A percentile compares a stretch with the other conserved stretches of the same genome.
Conservation (phyloP, 2,329 filamentous ascomycete species). For the Falciphora oryzae region DNA sequence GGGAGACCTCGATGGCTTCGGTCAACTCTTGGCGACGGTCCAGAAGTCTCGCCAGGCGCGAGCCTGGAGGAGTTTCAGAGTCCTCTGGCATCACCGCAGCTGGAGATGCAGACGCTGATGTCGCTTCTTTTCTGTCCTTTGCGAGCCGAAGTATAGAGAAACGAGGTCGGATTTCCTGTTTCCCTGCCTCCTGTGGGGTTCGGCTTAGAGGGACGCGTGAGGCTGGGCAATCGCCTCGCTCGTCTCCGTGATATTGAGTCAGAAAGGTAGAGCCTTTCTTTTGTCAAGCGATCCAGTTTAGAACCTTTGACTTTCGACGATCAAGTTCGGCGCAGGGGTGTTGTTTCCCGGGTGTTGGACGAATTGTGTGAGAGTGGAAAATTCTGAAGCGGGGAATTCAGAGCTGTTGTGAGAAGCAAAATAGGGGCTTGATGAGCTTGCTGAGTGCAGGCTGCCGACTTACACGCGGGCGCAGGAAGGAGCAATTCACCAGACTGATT, state of each 20-base stretch:
- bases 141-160: neutral
- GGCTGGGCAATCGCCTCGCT: neutral
- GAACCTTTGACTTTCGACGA: neutral
- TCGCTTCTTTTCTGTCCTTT: neutral
- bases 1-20: constrained; percentile 41
- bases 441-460: neutral
- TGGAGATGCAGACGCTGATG: neutral
- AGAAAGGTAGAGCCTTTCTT: too few species aligned
- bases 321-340: neutral
- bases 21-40: constrained; percentile 52
- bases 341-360: neutral
- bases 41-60: constrained; percentile 39
- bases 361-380: neutral
- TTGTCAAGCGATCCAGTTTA: too few species aligned
- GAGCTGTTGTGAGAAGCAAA: neutral
- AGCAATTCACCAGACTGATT: neutral
- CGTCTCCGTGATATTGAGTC: too few species aligned
- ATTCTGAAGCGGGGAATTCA: neutral
- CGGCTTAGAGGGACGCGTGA: neutral
- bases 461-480: too few species aligned
- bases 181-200: neutral
- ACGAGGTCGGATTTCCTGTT: too few species aligned
- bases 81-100: neutral
- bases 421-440: neutral
- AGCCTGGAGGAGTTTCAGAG: neutral